Percentiles rank a stretch among this genome's conserved stretches.
Conservation (phyloP, 1,284 basidiomycete species). For the Heterobasidion irregulare region DNA sequence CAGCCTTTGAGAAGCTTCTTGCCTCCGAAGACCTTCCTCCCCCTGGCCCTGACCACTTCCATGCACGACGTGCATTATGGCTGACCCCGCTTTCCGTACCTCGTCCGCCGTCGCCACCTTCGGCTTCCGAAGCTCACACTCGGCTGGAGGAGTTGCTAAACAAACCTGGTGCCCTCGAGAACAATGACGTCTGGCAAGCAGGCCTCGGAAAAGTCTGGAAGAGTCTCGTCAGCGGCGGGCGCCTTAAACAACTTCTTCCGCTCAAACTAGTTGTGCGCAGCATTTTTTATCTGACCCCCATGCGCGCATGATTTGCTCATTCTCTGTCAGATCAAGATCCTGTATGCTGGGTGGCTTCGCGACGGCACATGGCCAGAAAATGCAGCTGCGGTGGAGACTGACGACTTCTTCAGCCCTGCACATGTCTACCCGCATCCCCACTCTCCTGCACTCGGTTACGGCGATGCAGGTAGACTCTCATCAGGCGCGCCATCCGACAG, state of each 20-base stretch:
- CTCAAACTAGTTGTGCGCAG: conserved; percentile 51
- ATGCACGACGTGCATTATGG: conserved; percentile 56
- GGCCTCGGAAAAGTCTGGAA: conserved; percentile 58
- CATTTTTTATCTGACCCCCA: neutral
- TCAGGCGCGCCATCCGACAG: too few species aligned
- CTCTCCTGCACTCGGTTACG: too few species aligned
- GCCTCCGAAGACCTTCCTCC: conserved; percentile 35
- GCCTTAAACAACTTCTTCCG: conserved; percentile 49
- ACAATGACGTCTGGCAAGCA: conserved; percentile 45
- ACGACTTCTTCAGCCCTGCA: too few species aligned
- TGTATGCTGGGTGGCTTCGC: conserved; percentile 64
- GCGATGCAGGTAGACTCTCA: too few species aligned
- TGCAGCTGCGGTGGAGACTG: conserved; percentile 22
- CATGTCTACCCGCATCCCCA: too few species aligned
- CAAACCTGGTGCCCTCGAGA: conserved; percentile 36
- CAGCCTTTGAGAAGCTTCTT: conserved; percentile 31
- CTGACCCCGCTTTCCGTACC: conserved; percentile 21
- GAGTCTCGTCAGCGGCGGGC: conserved; percentile 45
- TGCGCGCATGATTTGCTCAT: conserved; percentile 1
- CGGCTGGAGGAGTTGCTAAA: conserved; percentile 48
- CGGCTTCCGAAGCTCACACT: conserved; percentile 26
- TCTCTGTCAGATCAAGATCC: conserved; percentile 48
- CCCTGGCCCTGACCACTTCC: conserved; percentile 55
- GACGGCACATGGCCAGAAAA: conserved; percentile 69
- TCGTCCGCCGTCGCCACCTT: conserved; percentile 16